Percentiles rank a stretch among this genome's conserved stretches.
phyloP scores from a whole-genome alignment of 306 rosid species.

The cucumber (Cucumis sativus) region DNA sequence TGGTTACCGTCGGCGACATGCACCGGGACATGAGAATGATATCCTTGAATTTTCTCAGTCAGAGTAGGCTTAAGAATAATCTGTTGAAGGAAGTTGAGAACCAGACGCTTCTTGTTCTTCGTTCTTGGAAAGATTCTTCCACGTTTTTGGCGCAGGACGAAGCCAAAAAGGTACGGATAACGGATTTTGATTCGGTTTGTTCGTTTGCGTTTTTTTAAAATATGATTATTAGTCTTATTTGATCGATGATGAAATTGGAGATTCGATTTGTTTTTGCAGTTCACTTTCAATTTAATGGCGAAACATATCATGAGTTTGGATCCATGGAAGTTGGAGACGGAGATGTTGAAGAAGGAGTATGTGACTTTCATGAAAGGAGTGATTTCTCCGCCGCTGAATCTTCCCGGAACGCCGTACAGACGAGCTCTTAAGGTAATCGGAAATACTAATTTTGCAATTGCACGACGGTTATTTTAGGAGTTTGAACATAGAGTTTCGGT shows the following conservation, averaged over 20 bases:
- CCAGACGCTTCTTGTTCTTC: conserved; percentile 57
- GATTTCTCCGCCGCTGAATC: conserved; percentile 73
- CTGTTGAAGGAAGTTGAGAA: conserved; percentile 65
- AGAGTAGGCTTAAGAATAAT: conserved; percentile 59
- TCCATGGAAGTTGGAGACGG: conserved; percentile 75
- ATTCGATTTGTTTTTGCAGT: conserved; percentile 27
- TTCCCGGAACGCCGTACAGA: conserved; percentile 88
- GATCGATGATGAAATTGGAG: not conserved
- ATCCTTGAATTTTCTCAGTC: conserved; percentile 77
- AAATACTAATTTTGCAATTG: not conserved
- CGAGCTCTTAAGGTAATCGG: conserved; percentile 63
- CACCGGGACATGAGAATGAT: conserved; percentile 83
- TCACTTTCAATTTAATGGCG: conserved; percentile 92
- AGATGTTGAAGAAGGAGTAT: conserved; percentile 67
- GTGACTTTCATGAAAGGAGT: conserved; percentile 95
- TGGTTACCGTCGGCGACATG: conserved; percentile 98
- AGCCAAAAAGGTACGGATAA: conserved; percentile 58
- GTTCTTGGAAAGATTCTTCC: conserved; percentile 47
- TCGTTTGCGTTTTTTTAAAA: not conserved
- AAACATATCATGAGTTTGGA: conserved; percentile 86
- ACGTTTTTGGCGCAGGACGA: conserved; percentile 82
- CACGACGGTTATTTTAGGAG: not conserved
- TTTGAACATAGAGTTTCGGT: not conserved
- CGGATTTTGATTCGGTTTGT: not conserved
- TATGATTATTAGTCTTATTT: too few species aligned